Evolutionary conservation across 768 basidiomycete species (phyloP), one percentile per base, ranked within the genome.

Genomic region (Mycena galericulata): DNA sequence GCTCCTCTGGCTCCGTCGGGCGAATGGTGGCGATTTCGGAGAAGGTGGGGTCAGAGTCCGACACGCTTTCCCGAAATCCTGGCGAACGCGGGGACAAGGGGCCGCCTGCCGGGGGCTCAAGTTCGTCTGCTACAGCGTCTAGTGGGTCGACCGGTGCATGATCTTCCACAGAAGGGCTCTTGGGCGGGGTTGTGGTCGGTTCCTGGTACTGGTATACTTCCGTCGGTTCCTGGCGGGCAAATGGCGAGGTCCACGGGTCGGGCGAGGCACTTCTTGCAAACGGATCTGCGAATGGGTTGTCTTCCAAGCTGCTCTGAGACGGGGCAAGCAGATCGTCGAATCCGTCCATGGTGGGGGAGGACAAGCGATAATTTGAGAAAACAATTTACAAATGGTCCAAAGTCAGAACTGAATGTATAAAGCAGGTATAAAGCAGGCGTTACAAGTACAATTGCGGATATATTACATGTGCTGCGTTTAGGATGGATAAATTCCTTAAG

Each of bases 281-380:
- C 6, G 90, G 90, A 75, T 92, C 88, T 41, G 88, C 88, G 67
- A 94, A 94, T 0, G 92, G 92, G 72, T 94, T 93, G 63, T 88
- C 85, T 75, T 92, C 90, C n/a, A 93, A 81, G 41, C 81, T 84
- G 72, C 79, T 82, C 72, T 87, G 86, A 29, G 91, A 90, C 58
- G 87, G 84, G 14, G 82, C 82, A 38, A 94, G 84, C 53, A 94
- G 78, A 79, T 94, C 92, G 81, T 94, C 92, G 77, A 94, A 94
- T 74, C 86, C 82, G 78, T 92, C 91, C 92, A 93, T 93, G 73
- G 15, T 53, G 29, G 30, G 38, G 11, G 30, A 11, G 10, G 56
- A 45, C 12, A 51, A 38, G 27, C 24, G n/a, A n/a, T n/a, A n/a
- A n/a, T n/a, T n/a, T n/a, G n/a, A n/a, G n/a, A n/a, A n/a, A n/a